These are phyloP conservation scores for Botrytis sinoallii DNA, from an alignment of 2,329 filamentous ascomycete genomes.

Conservation along the genomic window DNA sequence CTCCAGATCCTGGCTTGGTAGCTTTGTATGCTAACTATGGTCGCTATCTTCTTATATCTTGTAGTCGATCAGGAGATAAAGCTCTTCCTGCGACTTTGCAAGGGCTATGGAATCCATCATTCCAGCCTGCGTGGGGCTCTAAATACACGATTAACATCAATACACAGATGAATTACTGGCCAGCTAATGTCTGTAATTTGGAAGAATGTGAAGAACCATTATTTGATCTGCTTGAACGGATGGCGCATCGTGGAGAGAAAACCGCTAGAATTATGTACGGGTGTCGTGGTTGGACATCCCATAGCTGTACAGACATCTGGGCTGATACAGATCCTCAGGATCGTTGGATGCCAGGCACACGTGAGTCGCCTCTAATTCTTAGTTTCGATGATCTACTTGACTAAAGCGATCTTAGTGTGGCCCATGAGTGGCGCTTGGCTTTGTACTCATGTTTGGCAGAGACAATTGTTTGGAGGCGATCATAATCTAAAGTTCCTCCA, in stretches of 20 bases:
- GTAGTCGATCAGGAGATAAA: conserved; percentile 33
- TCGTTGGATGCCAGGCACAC: conserved; percentile 36
- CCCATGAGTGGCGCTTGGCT: conserved; percentile 44
- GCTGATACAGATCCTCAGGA: conserved; percentile 38
- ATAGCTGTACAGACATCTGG: conserved; percentile 39
- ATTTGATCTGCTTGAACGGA: conserved; percentile 41
- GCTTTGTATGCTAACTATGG: conserved; percentile 42
- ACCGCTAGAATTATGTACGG: conserved; percentile 37
- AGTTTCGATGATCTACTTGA: not conserved
- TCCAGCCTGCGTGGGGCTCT: conserved; percentile 45
- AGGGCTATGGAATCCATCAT: conserved; percentile 45
- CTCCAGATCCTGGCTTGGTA: conserved; percentile 27
- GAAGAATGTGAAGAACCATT: conserved; percentile 42
- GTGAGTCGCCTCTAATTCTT: conserved; percentile 22
- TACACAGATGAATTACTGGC: conserved; percentile 54
- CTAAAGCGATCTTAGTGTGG: conserved; percentile 33
- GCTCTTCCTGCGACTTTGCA: conserved; percentile 45
- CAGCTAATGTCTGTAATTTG: conserved; percentile 35
- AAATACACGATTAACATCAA: conserved; percentile 54
- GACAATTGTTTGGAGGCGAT: conserved; percentile 37
- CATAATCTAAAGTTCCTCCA: conserved; percentile 36
- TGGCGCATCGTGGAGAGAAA: conserved; percentile 38
- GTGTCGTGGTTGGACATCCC: conserved; percentile 35
- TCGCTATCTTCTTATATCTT: conserved; percentile 42
- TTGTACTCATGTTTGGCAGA: conserved; percentile 41